Conservation (phyloP, 805 yeast genomes). For the Ogataea chonburiensis region DNA sequence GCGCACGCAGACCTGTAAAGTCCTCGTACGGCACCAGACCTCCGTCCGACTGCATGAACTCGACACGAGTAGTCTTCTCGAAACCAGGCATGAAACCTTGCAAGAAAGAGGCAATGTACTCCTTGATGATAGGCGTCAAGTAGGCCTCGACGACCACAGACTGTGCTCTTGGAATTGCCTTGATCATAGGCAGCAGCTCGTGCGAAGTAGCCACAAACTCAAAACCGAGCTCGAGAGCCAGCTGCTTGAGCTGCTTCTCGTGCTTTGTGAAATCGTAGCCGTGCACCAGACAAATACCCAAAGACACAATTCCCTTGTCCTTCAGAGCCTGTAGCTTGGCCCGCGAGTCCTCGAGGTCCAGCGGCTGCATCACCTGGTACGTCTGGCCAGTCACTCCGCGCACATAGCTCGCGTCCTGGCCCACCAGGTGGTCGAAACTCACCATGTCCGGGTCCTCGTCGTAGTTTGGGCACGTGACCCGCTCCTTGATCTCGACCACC, state of each 20-base stretch:
- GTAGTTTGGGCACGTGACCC: constrained; percentile 25
- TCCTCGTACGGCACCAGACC: constrained; percentile 51
- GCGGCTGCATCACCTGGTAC: constrained; percentile 22
- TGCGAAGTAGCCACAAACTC: constrained; percentile 34
- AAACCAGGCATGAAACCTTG: constrained; percentile 26
- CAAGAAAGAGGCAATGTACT: constrained; percentile 38
- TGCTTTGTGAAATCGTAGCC: constrained; percentile 38
- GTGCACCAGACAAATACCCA: constrained; percentile 38
- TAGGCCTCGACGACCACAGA: constrained; percentile 40
- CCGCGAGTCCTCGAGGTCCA: constrained; percentile 21
- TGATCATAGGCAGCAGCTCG: constrained; percentile 37
- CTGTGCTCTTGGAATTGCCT: constrained; percentile 38
- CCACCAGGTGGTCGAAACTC: constrained; percentile 9
- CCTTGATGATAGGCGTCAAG: constrained; percentile 40
- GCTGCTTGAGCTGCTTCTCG: constrained; percentile 34
- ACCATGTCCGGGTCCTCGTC: constrained; percentile 26
- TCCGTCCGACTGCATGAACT: constrained; percentile 59
- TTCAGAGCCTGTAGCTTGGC: constrained; percentile 23
- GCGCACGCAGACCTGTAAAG: constrained; percentile 52
- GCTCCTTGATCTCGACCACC: constrained; percentile 21
- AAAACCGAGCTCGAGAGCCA: constrained; percentile 44
- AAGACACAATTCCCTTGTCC: constrained; percentile 24
- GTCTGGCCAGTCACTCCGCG: constrained; percentile 20
- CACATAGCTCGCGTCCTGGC: constrained; percentile 6
- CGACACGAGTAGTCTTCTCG: constrained; percentile 36